Evolutionary conservation across 2,329 filamentous ascomycete genomes (phyloP), one percentile per base, ranked within the genome.

Genomic region (Diaporthe vexans): DNA sequence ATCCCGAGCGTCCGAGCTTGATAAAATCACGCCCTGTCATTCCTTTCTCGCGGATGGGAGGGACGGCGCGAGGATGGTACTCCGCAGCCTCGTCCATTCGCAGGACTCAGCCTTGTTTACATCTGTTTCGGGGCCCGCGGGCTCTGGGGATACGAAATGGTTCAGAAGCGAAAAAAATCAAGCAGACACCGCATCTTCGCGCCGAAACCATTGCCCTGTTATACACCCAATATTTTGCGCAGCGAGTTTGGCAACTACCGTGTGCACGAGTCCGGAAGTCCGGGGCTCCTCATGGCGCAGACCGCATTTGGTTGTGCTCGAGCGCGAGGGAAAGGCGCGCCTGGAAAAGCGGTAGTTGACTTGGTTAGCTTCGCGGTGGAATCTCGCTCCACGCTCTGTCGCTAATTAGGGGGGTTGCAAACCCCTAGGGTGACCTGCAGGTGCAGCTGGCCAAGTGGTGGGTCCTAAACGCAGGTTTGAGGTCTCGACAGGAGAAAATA

Each of bases 1-100:
- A 40, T 68, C 4, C 48, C 63, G 33, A 54, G 37, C 46, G 63
- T 40, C 63, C 63, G 29, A 67, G 63, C 33, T 67, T 67, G 63
- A 19, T 67, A 67, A 35, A 67, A 37, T 3, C 63, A 67, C 46
- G 29, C 63, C 63, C 46, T 52, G 7, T 11, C 26, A 35, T 37
- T 54, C n/a, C 17, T 26, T 13, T 8, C 46, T 37, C 19, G 48
- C n/a, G 5, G 46, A 17, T 33, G 10, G 24, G 29, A 13, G 26
- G 8, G 10, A 40, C 6, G 48, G 21, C 10, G 19, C 29, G n/a
- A 40, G 46, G 24, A 40, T 29, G 33, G 33, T 24, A 68, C 63
- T 15, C 33, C 40, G 51, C 48, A 54, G 63, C 63, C 63, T 68
- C 26, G 63, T 40, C 33, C 46, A 24, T 3, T 11, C 29, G 48